phyloP scores from a whole-genome alignment of 1,139 yeast species.

The Lodderomyces pseudojiufengensis region DNA sequence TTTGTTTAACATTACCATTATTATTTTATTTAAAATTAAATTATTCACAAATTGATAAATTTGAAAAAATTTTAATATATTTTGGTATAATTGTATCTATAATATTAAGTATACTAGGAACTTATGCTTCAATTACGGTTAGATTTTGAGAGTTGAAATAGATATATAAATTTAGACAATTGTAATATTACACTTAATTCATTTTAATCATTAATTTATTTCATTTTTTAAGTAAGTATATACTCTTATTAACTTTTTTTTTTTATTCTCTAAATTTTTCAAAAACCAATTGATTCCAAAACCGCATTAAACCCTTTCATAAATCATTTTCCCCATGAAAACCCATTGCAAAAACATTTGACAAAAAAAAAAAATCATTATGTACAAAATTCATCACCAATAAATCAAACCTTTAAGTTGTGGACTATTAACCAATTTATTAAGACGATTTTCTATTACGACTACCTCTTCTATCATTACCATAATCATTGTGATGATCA shows the following conservation, averaged over 20 bases:
- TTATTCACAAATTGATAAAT: slow-evolving; percentile 37
- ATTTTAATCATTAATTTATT: slow-evolving; percentile 2
- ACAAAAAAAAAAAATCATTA: not conserved
- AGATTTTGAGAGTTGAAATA: not conserved
- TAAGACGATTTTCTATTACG: slow-evolving; percentile 1
- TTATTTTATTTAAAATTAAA: slow-evolving; percentile 64
- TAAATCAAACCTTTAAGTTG: too few species aligned
- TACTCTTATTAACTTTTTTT: too few species aligned
- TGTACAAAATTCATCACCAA: too few species aligned
- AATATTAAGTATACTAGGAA: slow-evolving; percentile 50
- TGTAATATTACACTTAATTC: not conserved
- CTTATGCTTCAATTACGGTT: slow-evolving; percentile 18
- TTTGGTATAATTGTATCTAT: slow-evolving; percentile 45
- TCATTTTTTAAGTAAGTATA: too few species aligned
- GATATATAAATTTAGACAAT: slow-evolving; percentile 1
- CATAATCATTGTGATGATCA: slow-evolving; percentile 15
- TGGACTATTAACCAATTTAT: too few species aligned
- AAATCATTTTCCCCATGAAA: too few species aligned
- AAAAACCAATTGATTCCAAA: too few species aligned
- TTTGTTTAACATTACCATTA: slow-evolving; percentile 77
- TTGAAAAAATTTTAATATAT: slow-evolving; percentile 38
- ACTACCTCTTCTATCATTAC: slow-evolving; percentile 9
- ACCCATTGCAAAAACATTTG: too few species aligned
- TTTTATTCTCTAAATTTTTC: too few species aligned
- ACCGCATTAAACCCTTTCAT: too few species aligned